Conservation (phyloP, 495 filamentous ascomycete species). For the Xylaria scruposa region DNA sequence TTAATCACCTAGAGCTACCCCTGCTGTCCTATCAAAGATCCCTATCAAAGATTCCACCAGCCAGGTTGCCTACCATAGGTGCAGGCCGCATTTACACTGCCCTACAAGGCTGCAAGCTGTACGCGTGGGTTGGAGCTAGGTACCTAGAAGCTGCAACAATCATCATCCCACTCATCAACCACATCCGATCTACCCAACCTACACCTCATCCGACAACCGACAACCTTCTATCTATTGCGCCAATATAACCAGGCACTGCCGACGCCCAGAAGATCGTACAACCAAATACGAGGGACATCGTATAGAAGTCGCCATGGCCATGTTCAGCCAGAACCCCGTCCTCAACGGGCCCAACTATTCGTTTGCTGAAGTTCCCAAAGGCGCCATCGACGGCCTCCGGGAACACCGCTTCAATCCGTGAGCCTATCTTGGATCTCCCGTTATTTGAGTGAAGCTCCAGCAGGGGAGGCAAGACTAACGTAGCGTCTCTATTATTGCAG, state of each 20-base stretch:
- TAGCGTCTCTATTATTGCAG: constrained; percentile 52
- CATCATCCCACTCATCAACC: constrained; percentile 29
- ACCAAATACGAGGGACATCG: constrained; percentile 17
- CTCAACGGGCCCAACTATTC: constrained; percentile 68
- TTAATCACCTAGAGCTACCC: constrained; percentile 41
- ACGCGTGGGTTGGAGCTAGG: constrained; percentile 47
- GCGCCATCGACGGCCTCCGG: constrained; percentile 54
- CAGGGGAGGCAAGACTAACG: constrained; percentile 25
- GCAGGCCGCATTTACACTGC: background rate
- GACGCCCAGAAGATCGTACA: constrained; percentile 13
- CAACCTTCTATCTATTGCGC: background rate
- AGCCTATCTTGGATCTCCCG: constrained; percentile 33
- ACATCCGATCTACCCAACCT: constrained; percentile 5
- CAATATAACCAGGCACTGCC: constrained; percentile 11
- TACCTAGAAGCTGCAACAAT: constrained; percentile 32
- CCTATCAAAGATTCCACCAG: background rate
- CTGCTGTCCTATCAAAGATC: constrained; percentile 5
- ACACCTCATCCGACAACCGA: background rate
- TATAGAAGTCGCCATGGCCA: constrained; percentile 52
- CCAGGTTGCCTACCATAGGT: background rate
- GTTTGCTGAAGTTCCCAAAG: constrained; percentile 58
- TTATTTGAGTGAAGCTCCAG: constrained; percentile 10
- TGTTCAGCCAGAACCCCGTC: constrained; percentile 68
- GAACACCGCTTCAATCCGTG: constrained; percentile 96
- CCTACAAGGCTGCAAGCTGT: constrained; percentile 57